These are phyloP conservation scores for Debaryomyces maramus DNA, from an alignment of 805 yeast genomes.

Conservation along the genomic window DNA sequence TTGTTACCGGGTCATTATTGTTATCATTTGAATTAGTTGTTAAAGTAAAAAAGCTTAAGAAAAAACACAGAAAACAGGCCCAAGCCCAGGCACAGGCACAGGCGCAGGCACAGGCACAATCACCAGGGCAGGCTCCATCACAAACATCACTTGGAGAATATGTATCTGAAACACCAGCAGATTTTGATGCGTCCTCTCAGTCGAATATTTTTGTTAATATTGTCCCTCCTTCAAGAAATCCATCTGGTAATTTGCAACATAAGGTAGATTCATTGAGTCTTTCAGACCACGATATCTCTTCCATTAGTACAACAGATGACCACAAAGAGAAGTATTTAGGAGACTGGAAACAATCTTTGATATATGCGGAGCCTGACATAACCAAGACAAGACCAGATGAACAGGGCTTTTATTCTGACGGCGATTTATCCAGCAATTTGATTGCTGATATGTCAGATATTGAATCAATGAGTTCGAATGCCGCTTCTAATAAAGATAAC, in stretches of 20 bases:
- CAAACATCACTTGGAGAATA: not conserved
- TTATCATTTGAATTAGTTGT: slow-evolving; percentile 41
- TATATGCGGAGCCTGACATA: slow-evolving; percentile 21
- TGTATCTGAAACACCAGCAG: slow-evolving; percentile 1
- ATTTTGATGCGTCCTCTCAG: slow-evolving; percentile 1
- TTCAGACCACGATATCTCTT: slow-evolving; percentile 8
- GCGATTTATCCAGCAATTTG: slow-evolving; percentile 13
- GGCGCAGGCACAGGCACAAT: no score
- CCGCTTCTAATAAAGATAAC: not conserved
- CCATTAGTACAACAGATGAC: slow-evolving; percentile 8
- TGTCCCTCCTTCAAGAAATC: slow-evolving; percentile 14
- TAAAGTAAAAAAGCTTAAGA: slow-evolving; percentile 13
- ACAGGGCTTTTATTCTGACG: slow-evolving; percentile 40
- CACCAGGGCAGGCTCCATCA: no score
- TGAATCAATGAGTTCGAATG: slow-evolving; percentile 20
- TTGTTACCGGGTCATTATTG: slow-evolving; percentile 49
- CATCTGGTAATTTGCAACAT: slow-evolving; percentile 2
- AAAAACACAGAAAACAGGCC: slow-evolving; percentile 2
- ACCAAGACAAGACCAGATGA: slow-evolving; percentile 26
- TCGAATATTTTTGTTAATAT: slow-evolving; percentile 8
- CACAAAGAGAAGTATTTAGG: slow-evolving; percentile 16
- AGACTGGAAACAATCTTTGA: slow-evolving; percentile 29
- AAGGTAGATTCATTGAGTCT: slow-evolving; percentile 8
- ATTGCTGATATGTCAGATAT: slow-evolving; percentile 29
- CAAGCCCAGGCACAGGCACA: not conserved